phyloP scores from a whole-genome alignment of 108 stramenopile species.

The Skeletonema grethae region DNA sequence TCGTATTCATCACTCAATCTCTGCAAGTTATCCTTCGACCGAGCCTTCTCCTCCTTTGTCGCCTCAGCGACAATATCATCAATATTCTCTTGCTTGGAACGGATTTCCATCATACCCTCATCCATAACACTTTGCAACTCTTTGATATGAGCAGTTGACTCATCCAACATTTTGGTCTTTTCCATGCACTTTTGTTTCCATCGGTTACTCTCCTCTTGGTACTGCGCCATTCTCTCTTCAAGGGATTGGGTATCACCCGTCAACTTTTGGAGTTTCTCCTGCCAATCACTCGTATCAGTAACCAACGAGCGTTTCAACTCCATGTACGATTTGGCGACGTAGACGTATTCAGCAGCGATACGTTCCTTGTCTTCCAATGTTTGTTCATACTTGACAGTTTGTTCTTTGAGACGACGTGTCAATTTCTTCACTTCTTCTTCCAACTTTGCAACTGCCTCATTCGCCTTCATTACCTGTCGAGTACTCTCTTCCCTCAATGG shows the following conservation, averaged over 20 bases:
- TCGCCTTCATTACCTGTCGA: slow-evolving; percentile 11
- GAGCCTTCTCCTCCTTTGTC: slow-evolving; percentile 32
- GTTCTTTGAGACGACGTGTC: slow-evolving; percentile 20
- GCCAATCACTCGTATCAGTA: background rate
- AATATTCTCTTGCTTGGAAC: slow-evolving; percentile 4
- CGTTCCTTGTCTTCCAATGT: slow-evolving; percentile 32
- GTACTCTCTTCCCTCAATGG: slow-evolving; percentile 16
- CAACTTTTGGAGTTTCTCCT: slow-evolving; percentile 3
- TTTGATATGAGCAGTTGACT: slow-evolving; percentile 10
- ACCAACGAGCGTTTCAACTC: slow-evolving; percentile 19
- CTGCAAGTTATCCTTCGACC: slow-evolving; percentile 16
- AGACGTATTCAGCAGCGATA: slow-evolving; percentile 32
- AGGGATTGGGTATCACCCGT: background rate
- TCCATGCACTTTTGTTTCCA: slow-evolving; percentile 25
- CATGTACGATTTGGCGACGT: slow-evolving; percentile 19
- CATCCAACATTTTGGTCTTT: slow-evolving; percentile 22
- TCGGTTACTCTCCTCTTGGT: slow-evolving; percentile 19
- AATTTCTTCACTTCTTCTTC: slow-evolving; percentile 23
- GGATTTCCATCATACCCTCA: background rate
- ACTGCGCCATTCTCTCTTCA: slow-evolving; percentile 8
- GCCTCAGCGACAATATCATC: slow-evolving; percentile 4
- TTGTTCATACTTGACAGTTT: background rate
- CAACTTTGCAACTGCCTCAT: slow-evolving; percentile 4
- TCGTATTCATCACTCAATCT: slow-evolving; percentile 47
- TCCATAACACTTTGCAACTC: slow-evolving; percentile 29